Base-by-base conservation (phyloP, 2,329 filamentous ascomycete genomes). In the Fusarium luffae region DNA sequence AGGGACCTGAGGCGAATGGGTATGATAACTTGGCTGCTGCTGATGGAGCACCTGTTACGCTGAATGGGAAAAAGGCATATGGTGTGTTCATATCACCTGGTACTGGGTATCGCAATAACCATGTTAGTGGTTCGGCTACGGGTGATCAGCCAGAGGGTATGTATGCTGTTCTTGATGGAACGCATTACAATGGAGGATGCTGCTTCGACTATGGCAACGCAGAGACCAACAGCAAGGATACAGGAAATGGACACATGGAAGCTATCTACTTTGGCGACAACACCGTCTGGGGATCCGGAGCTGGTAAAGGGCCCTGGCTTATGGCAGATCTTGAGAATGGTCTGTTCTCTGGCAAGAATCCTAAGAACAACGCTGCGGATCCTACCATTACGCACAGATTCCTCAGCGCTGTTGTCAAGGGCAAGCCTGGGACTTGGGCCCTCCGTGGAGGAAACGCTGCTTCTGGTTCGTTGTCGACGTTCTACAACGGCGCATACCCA, bases 291-390 rank as follows among this genome's bases (percentile, higher is more conserved):
- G 89, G 89, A 19, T 77, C 76, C 10, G 89, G 89, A 11, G 59
- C 85, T 6, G 89, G 88, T 46, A 83, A 70, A 44, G 89, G 89
- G 0, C 89, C 89, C 0, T 91, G 89, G 89, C 75, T 91, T 70
- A 90, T 91, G 88, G 89, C 88, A 1, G 89, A 92, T 77, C 83
- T 92, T 0, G 89, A 92, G 75, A 90, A 91, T 66, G 87, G 87
- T 5, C 79, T 92, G 4, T 91, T 90, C 79, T 89, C 88, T 0
- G 89, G 88, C 16, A 18, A 54, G 18, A 18, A 27, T 19, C 30
- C 64, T 1, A 69, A 69, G 41, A 56, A 68, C 13, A 68, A 68
- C 7, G 41, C 64, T 7, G 65, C 32, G 0, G 62, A 66, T 27
- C 49, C 62, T 4, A 54, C 49, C 5, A 40, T 66, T 7, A 66